A percentile compares a stretch with the other conserved stretches of the same genome.
These are phyloP conservation scores for Suhomyces kunorum DNA, from an alignment of 1,139 yeast species.

Conservation along the genomic window DNA sequence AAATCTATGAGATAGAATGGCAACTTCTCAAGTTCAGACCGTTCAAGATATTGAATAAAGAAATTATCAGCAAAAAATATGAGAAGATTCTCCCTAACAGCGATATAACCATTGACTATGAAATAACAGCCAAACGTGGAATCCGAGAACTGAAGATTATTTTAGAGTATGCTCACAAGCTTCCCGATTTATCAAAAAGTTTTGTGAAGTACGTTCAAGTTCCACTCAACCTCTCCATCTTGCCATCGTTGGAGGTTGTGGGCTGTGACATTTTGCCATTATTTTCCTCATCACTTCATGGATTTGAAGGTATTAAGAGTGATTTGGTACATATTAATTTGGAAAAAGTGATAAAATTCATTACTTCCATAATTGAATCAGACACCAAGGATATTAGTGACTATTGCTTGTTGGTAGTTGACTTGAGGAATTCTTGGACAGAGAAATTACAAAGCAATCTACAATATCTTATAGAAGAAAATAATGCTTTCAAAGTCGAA, in stretches of 20 bases:
- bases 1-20: conserved; percentile 76
- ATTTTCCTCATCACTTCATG: conserved; percentile 28
- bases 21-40: conserved; percentile 61
- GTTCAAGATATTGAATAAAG: conserved; percentile 46
- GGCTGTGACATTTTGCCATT: conserved; percentile 72
- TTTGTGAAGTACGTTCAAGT: conserved; percentile 60
- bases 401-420: conserved; percentile 65
- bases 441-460: conserved; percentile 36
- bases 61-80: conserved; percentile 34
- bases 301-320: conserved; percentile 21
- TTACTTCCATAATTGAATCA: conserved; percentile 20
- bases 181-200: conserved; percentile 24
- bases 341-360: conserved; percentile 23
- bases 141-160: conserved; percentile 66
- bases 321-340: conserved; percentile 22
- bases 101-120: conserved; percentile 51
- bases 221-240: conserved; percentile 68
- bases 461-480: conserved; percentile 19
- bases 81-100: conserved; percentile 36
- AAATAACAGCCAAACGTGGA: conserved; percentile 71
- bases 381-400: conserved; percentile 39
- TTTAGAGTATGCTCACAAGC: conserved; percentile 64
- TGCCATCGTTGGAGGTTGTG: conserved; percentile 70
- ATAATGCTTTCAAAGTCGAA: conserved; percentile 21
- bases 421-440: conserved; percentile 70